Conservation (phyloP, 106 monocot species). For the Apostasia ramifera region DNA sequence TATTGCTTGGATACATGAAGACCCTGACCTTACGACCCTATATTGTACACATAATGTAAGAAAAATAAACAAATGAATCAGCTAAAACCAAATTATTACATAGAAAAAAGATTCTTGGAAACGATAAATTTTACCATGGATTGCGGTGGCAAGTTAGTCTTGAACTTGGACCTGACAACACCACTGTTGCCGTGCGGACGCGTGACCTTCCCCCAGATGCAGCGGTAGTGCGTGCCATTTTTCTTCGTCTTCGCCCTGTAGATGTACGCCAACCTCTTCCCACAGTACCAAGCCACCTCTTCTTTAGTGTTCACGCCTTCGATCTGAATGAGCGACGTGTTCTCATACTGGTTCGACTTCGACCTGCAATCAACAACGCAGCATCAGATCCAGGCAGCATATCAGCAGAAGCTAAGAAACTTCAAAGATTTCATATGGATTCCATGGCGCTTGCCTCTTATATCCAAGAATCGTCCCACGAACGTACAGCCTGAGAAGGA, state of each 20-base stretch:
- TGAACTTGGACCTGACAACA: constrained; percentile 79
- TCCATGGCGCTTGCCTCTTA: constrained; percentile 41
- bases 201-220: constrained; percentile 83
- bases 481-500: constrained; percentile 41
- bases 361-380: constrained; percentile 21
- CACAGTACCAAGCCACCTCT: constrained; percentile 60
- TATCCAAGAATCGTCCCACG: constrained; percentile 80
- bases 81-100: not conserved
- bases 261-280: constrained; percentile 63
- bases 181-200: constrained; percentile 79
- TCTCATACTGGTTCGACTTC: constrained; percentile 79
- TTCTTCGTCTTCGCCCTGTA: constrained; percentile 91
- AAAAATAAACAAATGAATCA: not conserved
- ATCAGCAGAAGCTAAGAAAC: not conserved
- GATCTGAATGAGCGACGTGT: constrained; percentile 68
- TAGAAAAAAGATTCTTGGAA: not conserved
- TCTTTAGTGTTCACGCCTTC: constrained; percentile 84
- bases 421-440: not conserved
- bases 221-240: constrained; percentile 42
- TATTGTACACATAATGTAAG: not conserved
- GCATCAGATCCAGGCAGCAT: not conserved
- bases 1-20: constrained; percentile 80
- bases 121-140: constrained; percentile 50
- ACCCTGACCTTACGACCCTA: constrained; percentile 58
- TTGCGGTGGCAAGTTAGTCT: constrained; percentile 70